A percentile compares a stretch with the other conserved stretches of the same genome.
phyloP scores from a whole-genome alignment of 1,284 basidiomycete species.

The Apiotrichum gracile region DNA sequence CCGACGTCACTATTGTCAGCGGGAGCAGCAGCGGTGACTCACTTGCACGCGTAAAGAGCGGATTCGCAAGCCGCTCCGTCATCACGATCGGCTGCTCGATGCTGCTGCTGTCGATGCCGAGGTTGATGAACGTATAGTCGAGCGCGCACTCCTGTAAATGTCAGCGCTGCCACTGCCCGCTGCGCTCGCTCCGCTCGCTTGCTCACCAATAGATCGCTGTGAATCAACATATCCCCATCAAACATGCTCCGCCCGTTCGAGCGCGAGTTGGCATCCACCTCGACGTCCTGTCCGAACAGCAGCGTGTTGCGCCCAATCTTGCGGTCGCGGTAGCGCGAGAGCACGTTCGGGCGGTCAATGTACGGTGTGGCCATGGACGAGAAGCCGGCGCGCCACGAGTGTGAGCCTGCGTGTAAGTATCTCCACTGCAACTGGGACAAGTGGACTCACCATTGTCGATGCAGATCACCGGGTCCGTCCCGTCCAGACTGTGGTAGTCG shows the following conservation, averaged over 20 bases:
- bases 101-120: constrained; percentile 73
- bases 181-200: neutral
- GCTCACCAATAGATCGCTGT: constrained; percentile 83
- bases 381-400: constrained; percentile 85
- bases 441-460: constrained; percentile 75
- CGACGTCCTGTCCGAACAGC: constrained; percentile 77
- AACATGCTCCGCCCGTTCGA: constrained; percentile 72
- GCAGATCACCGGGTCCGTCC: constrained; percentile 53
- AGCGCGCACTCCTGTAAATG: constrained; percentile 75
- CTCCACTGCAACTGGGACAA: neutral
- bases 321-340: constrained; percentile 81
- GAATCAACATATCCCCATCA: constrained; percentile 84
- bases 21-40: constrained; percentile 38
- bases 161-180: too few species aligned
- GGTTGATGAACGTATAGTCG: constrained; percentile 82
- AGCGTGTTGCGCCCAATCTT: constrained; percentile 70
- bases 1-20: constrained; percentile 70
- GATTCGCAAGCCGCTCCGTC: constrained; percentile 86
- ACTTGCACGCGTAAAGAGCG: constrained; percentile 81
- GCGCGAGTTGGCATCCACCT: constrained; percentile 73
- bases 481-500: constrained; percentile 31
- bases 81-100: constrained; percentile 88
- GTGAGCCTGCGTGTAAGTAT: constrained; percentile 54
- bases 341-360: constrained; percentile 63
- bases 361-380: constrained; percentile 48